phyloP scores from a whole-genome alignment of 331 rosid species.

The Acacia concinna region DNA sequence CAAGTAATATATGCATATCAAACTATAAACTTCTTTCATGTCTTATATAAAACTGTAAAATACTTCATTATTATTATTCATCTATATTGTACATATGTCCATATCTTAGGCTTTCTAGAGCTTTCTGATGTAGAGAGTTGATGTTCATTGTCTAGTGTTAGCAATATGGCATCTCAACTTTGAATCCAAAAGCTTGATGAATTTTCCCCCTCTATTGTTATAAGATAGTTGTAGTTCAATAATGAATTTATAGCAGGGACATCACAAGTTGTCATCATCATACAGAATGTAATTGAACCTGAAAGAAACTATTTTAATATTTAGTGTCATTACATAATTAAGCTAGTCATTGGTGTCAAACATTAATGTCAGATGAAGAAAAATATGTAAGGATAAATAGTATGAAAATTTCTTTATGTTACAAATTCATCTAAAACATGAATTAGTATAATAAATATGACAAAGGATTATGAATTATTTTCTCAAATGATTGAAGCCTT shows the following conservation, averaged over 20 bases:
- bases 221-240: neutral
- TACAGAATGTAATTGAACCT: neutral
- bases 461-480: too few species aligned
- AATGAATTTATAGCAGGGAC: slow-evolving; percentile 5
- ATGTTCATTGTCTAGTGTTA: slow-evolving; percentile 23
- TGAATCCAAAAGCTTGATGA: slow-evolving; percentile 34
- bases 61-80: too few species aligned
- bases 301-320: neutral
- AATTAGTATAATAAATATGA: too few species aligned
- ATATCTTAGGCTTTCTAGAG: too few species aligned
- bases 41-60: too few species aligned
- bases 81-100: neutral
- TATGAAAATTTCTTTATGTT: too few species aligned
- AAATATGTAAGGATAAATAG: too few species aligned
- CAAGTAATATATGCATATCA: neutral
- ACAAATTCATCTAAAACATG: too few species aligned
- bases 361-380: neutral
- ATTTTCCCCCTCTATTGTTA: neutral
- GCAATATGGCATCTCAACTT: slow-evolving; percentile 11
- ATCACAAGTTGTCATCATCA: slow-evolving; percentile 1
- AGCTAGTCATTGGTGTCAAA: neutral
- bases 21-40: too few species aligned
- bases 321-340: neutral
- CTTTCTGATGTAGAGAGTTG: neutral
- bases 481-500: neutral